Evolutionary conservation across 257 asterid genomes (phyloP).

Genomic region (Rehmannia glutinosa): DNA sequence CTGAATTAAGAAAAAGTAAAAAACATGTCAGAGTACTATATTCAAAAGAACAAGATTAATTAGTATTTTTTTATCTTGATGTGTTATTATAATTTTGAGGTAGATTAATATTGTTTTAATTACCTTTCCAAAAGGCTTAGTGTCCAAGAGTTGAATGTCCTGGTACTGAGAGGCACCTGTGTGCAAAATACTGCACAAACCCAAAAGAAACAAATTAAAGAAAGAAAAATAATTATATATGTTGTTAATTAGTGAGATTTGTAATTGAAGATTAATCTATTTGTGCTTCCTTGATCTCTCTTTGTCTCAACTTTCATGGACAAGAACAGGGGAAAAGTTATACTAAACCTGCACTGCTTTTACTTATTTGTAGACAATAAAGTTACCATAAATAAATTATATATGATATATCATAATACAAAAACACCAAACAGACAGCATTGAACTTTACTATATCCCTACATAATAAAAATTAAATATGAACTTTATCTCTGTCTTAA

Average conservation of each 20-base stretch:
- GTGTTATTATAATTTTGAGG: too few relatives aligned
- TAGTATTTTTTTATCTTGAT: not conserved
- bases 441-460: too few relatives aligned
- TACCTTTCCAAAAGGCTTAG: slow-evolving; percentile 95
- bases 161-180: slow-evolving; percentile 86
- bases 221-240: not conserved
- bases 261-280: not conserved
- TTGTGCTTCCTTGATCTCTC: slow-evolving; percentile 5
- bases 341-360: slow-evolving; percentile 22
- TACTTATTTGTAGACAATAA: too few relatives aligned
- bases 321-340: slow-evolving; percentile 25
- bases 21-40: too few relatives aligned
- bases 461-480: too few relatives aligned
- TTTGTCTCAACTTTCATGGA: slow-evolving; percentile 38
- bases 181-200: slow-evolving; percentile 67
- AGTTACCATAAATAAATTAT: too few relatives aligned
- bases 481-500: too few relatives aligned
- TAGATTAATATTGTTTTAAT: not conserved
- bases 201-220: not conserved
- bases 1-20: slow-evolving; percentile 26
- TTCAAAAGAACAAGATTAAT: too few relatives aligned
- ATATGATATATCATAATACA: too few relatives aligned
- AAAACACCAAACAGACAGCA: too few relatives aligned
- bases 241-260: not conserved
- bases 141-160: slow-evolving; percentile 91